Conservation (phyloP, 129 eudicot species). For the Lonicera japonica region DNA sequence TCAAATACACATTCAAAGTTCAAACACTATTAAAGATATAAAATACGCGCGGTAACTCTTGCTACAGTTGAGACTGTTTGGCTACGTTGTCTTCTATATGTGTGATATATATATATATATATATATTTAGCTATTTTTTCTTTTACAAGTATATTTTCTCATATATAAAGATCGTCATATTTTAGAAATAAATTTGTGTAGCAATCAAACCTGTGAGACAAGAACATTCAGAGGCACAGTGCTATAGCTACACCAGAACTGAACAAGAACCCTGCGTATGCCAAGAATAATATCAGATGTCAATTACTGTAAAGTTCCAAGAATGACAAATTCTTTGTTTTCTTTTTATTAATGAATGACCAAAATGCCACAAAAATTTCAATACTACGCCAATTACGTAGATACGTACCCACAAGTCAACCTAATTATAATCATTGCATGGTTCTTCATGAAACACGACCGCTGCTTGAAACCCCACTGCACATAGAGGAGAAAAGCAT, state of each 20-base stretch:
- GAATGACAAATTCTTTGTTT: no score
- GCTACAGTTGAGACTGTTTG: no score
- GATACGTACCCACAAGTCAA: conserved; percentile 73
- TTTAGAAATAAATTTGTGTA: neutral
- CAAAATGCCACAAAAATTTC: neutral
- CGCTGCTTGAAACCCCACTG: conserved; percentile 93
- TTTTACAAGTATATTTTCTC: neutral
- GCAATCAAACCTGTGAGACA: conserved; percentile 54
- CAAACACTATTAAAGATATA: no score
- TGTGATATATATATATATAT: no score
- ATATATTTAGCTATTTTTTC: no score
- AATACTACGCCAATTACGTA: neutral
- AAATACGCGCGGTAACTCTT: no score
- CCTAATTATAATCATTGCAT: conserved; percentile 71
- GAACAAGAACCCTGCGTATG: conserved; percentile 74
- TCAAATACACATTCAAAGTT: no score
- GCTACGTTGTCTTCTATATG: no score
- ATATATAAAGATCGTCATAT: neutral
- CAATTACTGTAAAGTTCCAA: neutral
- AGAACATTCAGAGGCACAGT: conserved; percentile 86
- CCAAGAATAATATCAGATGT: neutral
- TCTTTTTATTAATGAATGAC: neutral
- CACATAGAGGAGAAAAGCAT: neutral
- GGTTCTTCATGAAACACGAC: conserved; percentile 92
- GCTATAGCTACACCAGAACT: conserved; percentile 98